Percentiles rank a stretch among this genome's conserved stretches.
These are phyloP conservation scores for Chlorella sorokiniana DNA, from an alignment of 139 green algal genomes.

Conservation along the genomic window DNA sequence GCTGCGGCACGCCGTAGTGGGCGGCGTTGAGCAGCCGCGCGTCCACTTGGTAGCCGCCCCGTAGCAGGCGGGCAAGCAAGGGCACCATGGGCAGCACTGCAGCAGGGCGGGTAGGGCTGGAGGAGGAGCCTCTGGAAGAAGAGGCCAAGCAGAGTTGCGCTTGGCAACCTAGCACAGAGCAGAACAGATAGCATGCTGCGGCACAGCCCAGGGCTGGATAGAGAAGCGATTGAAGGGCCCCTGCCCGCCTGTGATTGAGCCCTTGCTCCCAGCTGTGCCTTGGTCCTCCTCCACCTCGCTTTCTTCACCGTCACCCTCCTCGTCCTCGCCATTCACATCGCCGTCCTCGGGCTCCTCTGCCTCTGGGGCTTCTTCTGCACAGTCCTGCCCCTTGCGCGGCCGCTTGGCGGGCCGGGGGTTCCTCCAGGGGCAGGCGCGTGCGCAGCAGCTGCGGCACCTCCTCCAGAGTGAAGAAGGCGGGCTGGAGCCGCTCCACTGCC, in stretches of 20 bases:
- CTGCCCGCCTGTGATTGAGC: too few relatives aligned
- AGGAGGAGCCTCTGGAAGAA: too few relatives aligned
- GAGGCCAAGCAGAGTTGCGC: too few relatives aligned
- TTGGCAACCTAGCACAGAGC: too few relatives aligned
- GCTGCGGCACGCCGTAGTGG: neutral
- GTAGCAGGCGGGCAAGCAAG: neutral
- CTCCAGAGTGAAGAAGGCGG: neutral
- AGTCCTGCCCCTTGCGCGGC: too few relatives aligned
- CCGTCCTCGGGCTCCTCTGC: neutral
- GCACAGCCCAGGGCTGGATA: too few relatives aligned
- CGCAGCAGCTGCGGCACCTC: neutral
- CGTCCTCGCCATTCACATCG: neutral
- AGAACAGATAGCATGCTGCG: too few relatives aligned
- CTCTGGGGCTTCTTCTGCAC: neutral
- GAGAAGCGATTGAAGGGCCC: too few relatives aligned
- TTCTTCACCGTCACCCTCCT: neutral
- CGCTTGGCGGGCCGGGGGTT: neutral
- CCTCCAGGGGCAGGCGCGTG: neutral
- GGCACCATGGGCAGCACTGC: neutral
- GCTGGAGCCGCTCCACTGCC: neutral
- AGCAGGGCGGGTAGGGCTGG: too few relatives aligned
- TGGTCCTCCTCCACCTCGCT: neutral
- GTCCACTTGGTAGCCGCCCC: neutral
- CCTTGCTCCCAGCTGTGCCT: too few relatives aligned
- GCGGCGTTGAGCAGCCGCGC: neutral